These are phyloP conservation scores for Rosellinia necatrix DNA, from an alignment of 2,329 filamentous ascomycete genomes.

Conservation along the genomic window DNA sequence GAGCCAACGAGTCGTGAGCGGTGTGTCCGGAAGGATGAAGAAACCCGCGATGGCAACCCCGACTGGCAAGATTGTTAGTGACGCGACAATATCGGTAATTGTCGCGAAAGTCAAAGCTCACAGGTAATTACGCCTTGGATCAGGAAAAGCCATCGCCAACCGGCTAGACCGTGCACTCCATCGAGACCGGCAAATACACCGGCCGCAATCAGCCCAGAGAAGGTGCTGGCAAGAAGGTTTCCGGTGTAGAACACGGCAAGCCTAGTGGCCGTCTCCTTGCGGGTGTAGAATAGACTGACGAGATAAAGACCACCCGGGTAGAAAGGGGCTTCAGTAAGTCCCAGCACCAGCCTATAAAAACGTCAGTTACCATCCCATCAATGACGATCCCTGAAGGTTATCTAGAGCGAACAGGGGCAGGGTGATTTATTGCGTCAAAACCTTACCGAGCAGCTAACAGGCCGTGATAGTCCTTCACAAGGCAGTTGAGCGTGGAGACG, in stretches of 20 bases:
- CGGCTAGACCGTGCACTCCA: slow-evolving; percentile 39
- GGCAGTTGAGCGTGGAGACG: slow-evolving; percentile 16
- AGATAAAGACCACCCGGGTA: slow-evolving; percentile 52
- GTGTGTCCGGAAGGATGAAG: slow-evolving; percentile 44
- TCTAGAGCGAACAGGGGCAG: neutral
- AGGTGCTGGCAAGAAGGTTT: slow-evolving; percentile 44
- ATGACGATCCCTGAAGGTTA: neutral
- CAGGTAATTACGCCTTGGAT: slow-evolving; percentile 14
- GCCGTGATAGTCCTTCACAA: slow-evolving; percentile 20
- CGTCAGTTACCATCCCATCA: neutral
- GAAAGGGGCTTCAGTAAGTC: slow-evolving; percentile 22
- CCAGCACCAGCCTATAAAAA: slow-evolving; percentile 16
- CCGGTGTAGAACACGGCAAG: slow-evolving; percentile 49
- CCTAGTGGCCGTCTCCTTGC: slow-evolving; percentile 47
- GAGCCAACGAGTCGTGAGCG: slow-evolving; percentile 48
- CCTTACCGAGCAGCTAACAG: slow-evolving; percentile 16
- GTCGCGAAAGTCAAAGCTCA: neutral
- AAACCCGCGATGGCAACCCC: slow-evolving; percentile 13
- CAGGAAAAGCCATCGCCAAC: slow-evolving; percentile 43
- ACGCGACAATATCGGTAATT: neutral
- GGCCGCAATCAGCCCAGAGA: slow-evolving; percentile 47
- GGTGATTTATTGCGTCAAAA: neutral
- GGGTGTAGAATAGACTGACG: slow-evolving; percentile 56
- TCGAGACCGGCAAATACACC: slow-evolving; percentile 45
- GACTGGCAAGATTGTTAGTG: slow-evolving; percentile 5